phyloP scores from a whole-genome alignment of 768 basidiomycete genomes.

The Dioszegia hungarica region DNA sequence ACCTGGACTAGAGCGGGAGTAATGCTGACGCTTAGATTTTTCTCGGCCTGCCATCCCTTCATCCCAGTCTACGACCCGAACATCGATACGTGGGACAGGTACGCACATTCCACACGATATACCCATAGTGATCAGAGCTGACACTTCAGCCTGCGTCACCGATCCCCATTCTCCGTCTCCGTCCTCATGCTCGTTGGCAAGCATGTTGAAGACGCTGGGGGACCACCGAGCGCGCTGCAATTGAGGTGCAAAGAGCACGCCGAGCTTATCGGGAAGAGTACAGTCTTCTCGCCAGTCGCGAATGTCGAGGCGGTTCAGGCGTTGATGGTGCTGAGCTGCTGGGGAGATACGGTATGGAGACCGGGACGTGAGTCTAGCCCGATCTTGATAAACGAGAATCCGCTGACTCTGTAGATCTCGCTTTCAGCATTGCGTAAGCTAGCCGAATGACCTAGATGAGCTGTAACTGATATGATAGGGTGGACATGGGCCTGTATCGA shows the following conservation, averaged over 20 bases:
- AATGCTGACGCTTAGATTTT: constrained; percentile 11
- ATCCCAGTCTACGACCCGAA: constrained; percentile 15
- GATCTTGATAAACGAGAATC: background rate
- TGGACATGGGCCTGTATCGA: constrained; percentile 39
- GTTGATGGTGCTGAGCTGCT: constrained; percentile 21
- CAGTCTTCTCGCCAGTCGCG: constrained; percentile 34
- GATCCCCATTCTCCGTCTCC: constrained; percentile 36
- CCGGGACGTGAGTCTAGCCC: constrained; percentile 23
- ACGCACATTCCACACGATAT: background rate
- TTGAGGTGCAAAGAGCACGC: constrained; percentile 27
- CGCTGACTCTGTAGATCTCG: constrained; percentile 16
- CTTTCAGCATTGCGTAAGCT: constrained; percentile 31
- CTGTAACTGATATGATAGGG: background rate
- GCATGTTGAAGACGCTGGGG: constrained; percentile 27
- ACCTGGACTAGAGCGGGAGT: background rate
- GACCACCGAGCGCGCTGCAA: constrained; percentile 23
- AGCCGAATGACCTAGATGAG: background rate
- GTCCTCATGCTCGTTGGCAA: constrained; percentile 26
- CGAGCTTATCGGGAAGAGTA: constrained; percentile 37
- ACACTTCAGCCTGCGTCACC: constrained; percentile 31
- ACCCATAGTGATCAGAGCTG: background rate
- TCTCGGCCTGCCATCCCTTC: constrained; percentile 4
- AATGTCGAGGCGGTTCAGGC: constrained; percentile 39
- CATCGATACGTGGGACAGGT: constrained; percentile 21
- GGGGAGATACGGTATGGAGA: constrained; percentile 42